Conservation (phyloP, 164 flowering plant genomes). For the Echeveria elegans region DNA sequence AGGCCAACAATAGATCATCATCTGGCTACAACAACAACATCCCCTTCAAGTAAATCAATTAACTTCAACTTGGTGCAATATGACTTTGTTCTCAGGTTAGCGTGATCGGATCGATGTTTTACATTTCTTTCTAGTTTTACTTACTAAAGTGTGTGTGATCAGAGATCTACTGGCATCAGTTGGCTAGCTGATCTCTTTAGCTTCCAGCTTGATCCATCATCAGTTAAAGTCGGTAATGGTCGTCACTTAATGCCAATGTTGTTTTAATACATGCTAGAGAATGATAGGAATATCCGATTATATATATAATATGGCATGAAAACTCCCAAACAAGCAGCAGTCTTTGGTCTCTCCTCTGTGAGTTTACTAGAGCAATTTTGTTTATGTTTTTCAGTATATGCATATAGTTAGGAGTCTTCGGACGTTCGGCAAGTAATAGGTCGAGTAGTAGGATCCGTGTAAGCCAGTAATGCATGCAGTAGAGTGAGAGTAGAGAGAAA, state of each 20-base stretch:
- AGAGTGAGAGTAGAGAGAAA: constrained; percentile 2
- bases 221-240: not conserved
- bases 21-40: constrained; percentile 33
- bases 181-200: not conserved
- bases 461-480: not conserved
- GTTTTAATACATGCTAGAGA: no score
- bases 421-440: not conserved
- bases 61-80: not conserved
- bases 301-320: no score
- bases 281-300: no score
- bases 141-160: not conserved
- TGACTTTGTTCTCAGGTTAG: not conserved
- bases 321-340: no score
- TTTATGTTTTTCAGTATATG: no score
- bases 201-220: not conserved
- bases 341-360: no score
- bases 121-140: not conserved
- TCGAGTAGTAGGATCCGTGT: no score
- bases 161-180: not conserved
- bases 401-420: no score
- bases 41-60: constrained; percentile 44
- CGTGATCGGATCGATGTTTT: not conserved
- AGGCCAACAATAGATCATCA: constrained; percentile 15
- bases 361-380: no score
- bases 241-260: not conserved